Percentiles rank a stretch among this genome's conserved stretches.
Evolutionary conservation across 1,284 basidiomycete genomes (phyloP).

Genomic region (Ustilago trichophora): DNA sequence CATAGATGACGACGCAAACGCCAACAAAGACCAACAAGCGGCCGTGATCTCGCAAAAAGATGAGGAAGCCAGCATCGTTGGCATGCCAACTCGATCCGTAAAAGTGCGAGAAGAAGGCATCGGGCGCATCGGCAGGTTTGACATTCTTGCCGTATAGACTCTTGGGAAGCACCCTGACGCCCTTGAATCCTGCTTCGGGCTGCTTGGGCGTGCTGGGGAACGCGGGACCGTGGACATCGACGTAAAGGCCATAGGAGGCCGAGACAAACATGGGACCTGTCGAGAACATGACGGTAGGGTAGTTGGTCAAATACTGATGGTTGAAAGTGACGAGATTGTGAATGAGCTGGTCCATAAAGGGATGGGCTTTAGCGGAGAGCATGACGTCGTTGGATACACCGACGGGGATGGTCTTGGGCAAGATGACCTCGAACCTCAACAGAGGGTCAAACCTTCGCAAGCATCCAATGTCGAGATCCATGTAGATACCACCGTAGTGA

Average conservation of each 20-base stretch:
- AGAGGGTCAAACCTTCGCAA: slow-evolving; percentile 87
- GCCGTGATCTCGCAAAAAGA: slow-evolving; percentile 63
- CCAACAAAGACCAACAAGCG: slow-evolving; percentile 53
- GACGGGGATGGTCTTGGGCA: slow-evolving; percentile 91
- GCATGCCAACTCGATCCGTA: slow-evolving; percentile 91
- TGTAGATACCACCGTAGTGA: slow-evolving; percentile 89
- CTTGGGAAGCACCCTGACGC: slow-evolving; percentile 85
- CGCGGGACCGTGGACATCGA: slow-evolving; percentile 81
- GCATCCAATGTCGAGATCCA: slow-evolving; percentile 97
- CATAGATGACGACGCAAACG: slow-evolving; percentile 42
- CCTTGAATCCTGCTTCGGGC: slow-evolving; percentile 71
- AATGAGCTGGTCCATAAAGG: slow-evolving; percentile 91
- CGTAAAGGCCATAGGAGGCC: slow-evolving; percentile 59
- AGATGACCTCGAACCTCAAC: slow-evolving; percentile 84
- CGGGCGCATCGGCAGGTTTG: slow-evolving; percentile 80
- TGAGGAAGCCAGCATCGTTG: slow-evolving; percentile 66
- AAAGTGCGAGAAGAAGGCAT: slow-evolving; percentile 86
- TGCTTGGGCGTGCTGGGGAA: slow-evolving; percentile 84
- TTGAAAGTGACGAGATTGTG: slow-evolving; percentile 90
- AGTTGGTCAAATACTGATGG: slow-evolving; percentile 91
- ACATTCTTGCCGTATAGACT: slow-evolving; percentile 96
- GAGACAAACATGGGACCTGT: slow-evolving; percentile 75
- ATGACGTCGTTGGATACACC: slow-evolving; percentile 94
- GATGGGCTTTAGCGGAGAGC: slow-evolving; percentile 83
- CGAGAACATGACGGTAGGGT: slow-evolving; percentile 99